Conservation (phyloP, 1,284 basidiomycete species). For the Ustilago vetiveriae region DNA sequence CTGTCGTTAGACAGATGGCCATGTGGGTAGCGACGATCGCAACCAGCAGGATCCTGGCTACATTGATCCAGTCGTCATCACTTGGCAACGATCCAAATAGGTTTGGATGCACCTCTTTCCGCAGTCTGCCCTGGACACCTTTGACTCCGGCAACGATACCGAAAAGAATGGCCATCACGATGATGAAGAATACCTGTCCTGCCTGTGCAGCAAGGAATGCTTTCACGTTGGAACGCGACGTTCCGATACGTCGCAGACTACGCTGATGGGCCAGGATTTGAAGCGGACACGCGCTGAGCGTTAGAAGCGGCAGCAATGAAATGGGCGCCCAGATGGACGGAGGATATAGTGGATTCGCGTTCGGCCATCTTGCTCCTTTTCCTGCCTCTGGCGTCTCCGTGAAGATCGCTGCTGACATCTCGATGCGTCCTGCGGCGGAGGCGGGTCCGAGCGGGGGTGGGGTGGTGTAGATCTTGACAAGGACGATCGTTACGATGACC, state of each 20-base stretch:
- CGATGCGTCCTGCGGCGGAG: neutral
- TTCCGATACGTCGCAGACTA: conserved; percentile 55
- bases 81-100: conserved; percentile 58
- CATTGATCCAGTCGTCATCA: conserved; percentile 56
- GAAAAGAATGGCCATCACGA: conserved; percentile 47
- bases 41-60: conserved; percentile 51
- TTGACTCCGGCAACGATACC: conserved; percentile 56
- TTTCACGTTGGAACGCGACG: conserved; percentile 60
- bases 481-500: conserved; percentile 45
- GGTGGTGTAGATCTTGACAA: conserved; percentile 47
- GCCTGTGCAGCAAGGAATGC: conserved; percentile 60
- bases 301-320: conserved; percentile 62
- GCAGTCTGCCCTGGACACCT: conserved; percentile 44
- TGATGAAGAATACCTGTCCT: conserved; percentile 53
- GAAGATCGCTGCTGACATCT: neutral
- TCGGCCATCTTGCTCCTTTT: conserved; percentile 15
- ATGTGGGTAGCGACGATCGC: conserved; percentile 58
- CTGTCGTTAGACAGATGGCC: conserved; percentile 59
- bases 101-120: conserved; percentile 53
- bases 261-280: conserved; percentile 65
- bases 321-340: conserved; percentile 63
- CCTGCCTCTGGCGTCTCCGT: too few species aligned
- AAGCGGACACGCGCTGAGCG: conserved; percentile 60
- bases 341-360: conserved; percentile 42
- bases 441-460: conserved; percentile 1